These are phyloP conservation scores for Babesia caballi DNA, from an alignment of 169 alveolate genomes.

Conservation along the genomic window DNA sequence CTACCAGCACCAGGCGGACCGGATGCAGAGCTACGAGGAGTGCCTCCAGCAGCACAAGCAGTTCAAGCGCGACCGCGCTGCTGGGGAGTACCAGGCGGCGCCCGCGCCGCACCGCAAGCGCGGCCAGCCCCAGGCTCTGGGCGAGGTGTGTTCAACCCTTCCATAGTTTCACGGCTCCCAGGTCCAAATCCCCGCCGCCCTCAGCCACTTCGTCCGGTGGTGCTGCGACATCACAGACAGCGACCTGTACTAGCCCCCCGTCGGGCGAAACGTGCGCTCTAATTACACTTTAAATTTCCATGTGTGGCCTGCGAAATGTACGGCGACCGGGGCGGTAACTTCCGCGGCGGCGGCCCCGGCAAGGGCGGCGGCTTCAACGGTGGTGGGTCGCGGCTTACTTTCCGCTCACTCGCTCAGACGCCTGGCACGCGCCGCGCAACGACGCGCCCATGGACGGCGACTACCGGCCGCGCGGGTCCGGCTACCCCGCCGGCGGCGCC, in stretches of 20 bases:
- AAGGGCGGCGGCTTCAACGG: slow-evolving; percentile 5
- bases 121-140: not conserved
- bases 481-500: slow-evolving; percentile 19
- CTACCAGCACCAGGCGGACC: slow-evolving; percentile 36
- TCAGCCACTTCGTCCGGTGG: slow-evolving; percentile 75
- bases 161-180: not conserved
- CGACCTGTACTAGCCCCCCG: slow-evolving; percentile 56
- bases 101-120: not conserved
- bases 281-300: not conserved
- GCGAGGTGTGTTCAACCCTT: slow-evolving; percentile 21
- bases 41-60: slow-evolving; percentile 31
- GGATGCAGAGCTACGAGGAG: slow-evolving; percentile 64
- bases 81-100: slow-evolving; percentile 7
- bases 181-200: slow-evolving; percentile 49
- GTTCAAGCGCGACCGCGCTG: slow-evolving; percentile 13
- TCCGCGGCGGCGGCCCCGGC: slow-evolving; percentile 53
- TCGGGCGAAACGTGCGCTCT: not conserved
- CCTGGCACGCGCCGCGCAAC: slow-evolving; percentile 52
- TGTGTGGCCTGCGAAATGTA: slow-evolving; percentile 24
- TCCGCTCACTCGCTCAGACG: slow-evolving; percentile 7
- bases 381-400: not conserved
- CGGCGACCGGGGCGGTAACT: slow-evolving; percentile 59
- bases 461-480: slow-evolving; percentile 21
- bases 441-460: slow-evolving; percentile 26
- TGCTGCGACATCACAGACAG: slow-evolving; percentile 77